phyloP scores from a whole-genome alignment of 371 early-diverging fungal species.

The Quaeritorhiza haematococci region DNA sequence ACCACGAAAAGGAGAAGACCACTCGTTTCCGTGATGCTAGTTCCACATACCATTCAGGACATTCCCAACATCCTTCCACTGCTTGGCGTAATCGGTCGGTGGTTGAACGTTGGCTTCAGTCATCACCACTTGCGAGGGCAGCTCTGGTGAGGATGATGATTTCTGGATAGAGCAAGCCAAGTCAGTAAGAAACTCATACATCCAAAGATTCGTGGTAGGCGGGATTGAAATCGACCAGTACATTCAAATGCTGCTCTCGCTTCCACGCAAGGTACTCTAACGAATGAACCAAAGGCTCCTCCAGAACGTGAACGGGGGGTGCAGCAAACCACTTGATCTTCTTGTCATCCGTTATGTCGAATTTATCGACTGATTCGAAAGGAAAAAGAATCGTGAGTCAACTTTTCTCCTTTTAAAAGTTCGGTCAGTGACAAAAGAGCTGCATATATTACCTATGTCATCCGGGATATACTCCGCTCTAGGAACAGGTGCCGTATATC shows the following conservation, averaged over 20 bases:
- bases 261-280: conserved; percentile 23
- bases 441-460: background rate
- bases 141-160: too few species aligned
- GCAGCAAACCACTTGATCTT: conserved; percentile 40
- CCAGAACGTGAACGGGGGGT: conserved; percentile 36
- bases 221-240: too few species aligned
- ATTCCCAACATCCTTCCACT: too few species aligned
- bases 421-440: background rate
- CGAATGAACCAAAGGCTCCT: conserved; percentile 15
- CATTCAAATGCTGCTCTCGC: background rate
- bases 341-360: conserved; percentile 28
- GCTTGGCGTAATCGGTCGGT: too few species aligned
- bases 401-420: background rate
- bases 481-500: background rate
- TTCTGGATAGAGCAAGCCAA: too few species aligned
- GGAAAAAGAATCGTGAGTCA: background rate
- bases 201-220: too few species aligned
- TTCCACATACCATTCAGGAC: too few species aligned
- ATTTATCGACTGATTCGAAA: conserved; percentile 8
- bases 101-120: too few species aligned
- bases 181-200: too few species aligned
- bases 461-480: background rate
- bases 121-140: too few species aligned
- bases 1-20: too few species aligned
- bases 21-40: too few species aligned